Base-by-base conservation (phyloP, 768 basidiomycete species). In the Neoboletus brunneissimus region DNA sequence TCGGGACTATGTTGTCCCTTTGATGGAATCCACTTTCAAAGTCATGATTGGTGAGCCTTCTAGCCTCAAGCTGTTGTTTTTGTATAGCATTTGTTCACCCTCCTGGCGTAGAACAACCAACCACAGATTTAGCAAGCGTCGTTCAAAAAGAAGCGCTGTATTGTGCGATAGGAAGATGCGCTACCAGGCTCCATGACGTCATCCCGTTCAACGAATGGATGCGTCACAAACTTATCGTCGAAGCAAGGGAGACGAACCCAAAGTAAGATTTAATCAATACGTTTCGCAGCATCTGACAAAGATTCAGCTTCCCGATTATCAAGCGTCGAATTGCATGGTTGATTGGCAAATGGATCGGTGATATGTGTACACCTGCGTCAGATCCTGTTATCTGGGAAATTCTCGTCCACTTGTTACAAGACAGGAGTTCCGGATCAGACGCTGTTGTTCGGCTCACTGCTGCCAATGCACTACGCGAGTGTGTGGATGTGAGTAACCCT, bases 281-380 rank as follows among this genome's bases (percentile, higher is more conserved):
- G 12, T 29, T 54, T 53, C 35, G n/a, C 34, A 20, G 47, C 55
- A 22, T 66, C 54, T 57, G 48, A 50, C 52, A 41, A 34, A 32
- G 38, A 11, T 41, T 29, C 54, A 96, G 94, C 55, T 93, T 89
- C 67, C 89, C 91, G 0, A 89, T 98, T 52, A 83, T 98, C 58
- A 96, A 98, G 71, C 84, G 94, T n/a, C 83, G 95, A 32, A 89
- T 98, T 60, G 94, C 95, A 1, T 97, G 94, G 94, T 76, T 98
- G 5, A 81, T 98, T 45, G 94, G 95, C 25, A 89, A 87, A 78
- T 94, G 92, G 89, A 79, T 93, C 34, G 76, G 83, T 15, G 88
- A 93, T 46, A 79, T 81, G 55, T 85, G 84, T 59, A 72, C 80
- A 20, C 75, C 80, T 15, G 78, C 84, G 1, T 82, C 82, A 45